These are phyloP conservation scores for Rhypophila decipiens DNA, from an alignment of 495 filamentous ascomycete genomes.

Conservation along the genomic window DNA sequence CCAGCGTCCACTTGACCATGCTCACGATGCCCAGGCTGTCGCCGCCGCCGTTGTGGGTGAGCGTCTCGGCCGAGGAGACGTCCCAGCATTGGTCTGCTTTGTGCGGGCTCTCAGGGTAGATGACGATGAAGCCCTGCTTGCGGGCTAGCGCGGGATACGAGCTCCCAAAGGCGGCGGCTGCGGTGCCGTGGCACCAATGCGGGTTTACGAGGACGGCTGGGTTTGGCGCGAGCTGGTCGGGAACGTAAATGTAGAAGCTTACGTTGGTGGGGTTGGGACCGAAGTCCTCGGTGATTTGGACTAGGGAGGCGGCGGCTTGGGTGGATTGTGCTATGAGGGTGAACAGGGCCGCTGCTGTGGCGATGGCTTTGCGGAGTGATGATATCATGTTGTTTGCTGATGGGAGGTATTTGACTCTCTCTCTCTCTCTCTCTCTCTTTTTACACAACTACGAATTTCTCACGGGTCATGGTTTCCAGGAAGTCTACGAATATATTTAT, in stretches of 20 bases:
- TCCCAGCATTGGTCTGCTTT: slow-evolving; percentile 51
- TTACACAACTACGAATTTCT: too few relatives aligned
- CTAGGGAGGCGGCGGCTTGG: slow-evolving; percentile 19
- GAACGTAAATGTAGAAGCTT: slow-evolving; percentile 51
- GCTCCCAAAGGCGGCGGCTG: slow-evolving; percentile 23
- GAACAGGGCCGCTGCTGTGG: too few relatives aligned
- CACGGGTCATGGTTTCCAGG: too few relatives aligned
- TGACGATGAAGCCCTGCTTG: slow-evolving; percentile 48
- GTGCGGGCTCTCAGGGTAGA: slow-evolving; percentile 47
- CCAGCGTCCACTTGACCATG: slow-evolving; percentile 48
- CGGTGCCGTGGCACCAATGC: slow-evolving; percentile 45
- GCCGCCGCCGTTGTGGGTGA: slow-evolving; percentile 47
- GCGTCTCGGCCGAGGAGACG: slow-evolving; percentile 34
- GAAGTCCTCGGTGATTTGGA: slow-evolving; percentile 29
- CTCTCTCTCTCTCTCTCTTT: too few relatives aligned
- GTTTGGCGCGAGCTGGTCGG: slow-evolving; percentile 40
- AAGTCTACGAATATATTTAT: too few relatives aligned
- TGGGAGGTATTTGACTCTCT: too few relatives aligned
- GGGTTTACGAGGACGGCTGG: slow-evolving; percentile 53
- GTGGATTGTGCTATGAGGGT: too few relatives aligned
- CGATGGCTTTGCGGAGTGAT: too few relatives aligned
- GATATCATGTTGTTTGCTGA: too few relatives aligned
- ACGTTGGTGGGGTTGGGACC: slow-evolving; percentile 47
- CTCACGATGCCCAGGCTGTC: slow-evolving; percentile 50
- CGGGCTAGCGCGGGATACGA: slow-evolving; percentile 38